A percentile compares a stretch with the other conserved stretches of the same genome.
These are phyloP conservation scores for Colletotrichum musicola DNA, from an alignment of 2,329 filamentous ascomycete species.

Conservation along the genomic window DNA sequence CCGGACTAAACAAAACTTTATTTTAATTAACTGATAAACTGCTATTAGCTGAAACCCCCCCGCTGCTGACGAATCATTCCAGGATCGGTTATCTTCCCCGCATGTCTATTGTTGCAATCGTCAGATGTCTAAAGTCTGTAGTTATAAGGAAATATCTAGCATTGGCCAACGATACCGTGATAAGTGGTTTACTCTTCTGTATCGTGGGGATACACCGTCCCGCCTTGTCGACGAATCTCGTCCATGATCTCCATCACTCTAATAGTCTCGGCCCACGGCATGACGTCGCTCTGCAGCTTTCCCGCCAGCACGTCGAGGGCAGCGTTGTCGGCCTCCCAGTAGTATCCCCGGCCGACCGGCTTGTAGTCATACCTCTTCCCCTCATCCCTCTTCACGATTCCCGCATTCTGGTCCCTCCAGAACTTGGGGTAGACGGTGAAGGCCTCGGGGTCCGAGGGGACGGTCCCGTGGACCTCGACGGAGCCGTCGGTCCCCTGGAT, in stretches of 20 bases:
- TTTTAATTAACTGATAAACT: background rate
- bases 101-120: background rate
- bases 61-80: conserved; percentile 10
- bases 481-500: conserved; percentile 54
- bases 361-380: conserved; percentile 51
- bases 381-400: conserved; percentile 41
- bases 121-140: no score
- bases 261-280: conserved; percentile 61
- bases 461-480: conserved; percentile 52
- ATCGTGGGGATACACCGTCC: conserved; percentile 47
- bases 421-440: conserved; percentile 50
- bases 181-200: background rate
- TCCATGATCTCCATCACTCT: conserved; percentile 62
- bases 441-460: conserved; percentile 48
- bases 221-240: conserved; percentile 54
- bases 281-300: conserved; percentile 52
- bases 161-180: no score
- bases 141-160: no score
- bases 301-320: conserved; percentile 55
- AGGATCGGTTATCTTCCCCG: conserved; percentile 11
- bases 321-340: conserved; percentile 59
- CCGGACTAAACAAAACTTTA: conserved; percentile 2
- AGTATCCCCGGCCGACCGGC: conserved; percentile 52
- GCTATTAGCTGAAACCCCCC: conserved; percentile 18
- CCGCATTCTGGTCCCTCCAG: conserved; percentile 38